Base-by-base conservation (phyloP, 2,329 filamentous ascomycete species). In the Monosporascus sp. region DNA sequence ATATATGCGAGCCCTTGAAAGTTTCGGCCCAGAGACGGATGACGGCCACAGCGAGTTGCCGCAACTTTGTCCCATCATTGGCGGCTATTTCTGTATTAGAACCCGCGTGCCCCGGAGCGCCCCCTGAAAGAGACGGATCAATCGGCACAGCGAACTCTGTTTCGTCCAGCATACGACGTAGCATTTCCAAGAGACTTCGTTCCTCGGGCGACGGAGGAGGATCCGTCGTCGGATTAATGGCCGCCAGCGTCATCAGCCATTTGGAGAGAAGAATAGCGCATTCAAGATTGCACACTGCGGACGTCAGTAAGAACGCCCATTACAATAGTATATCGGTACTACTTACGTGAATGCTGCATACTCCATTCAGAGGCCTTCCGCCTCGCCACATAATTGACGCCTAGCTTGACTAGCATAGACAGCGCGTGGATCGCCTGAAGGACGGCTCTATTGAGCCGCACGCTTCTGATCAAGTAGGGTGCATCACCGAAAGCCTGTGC, bases 381-480 rank as follows among this genome's bases (percentile, higher is more conserved):
- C 57, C 79, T 76, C 43, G 82, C 81, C 48, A 85, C 80, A 59
- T 83, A 85, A 59, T 82, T 83, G 20, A 85, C 81, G 0, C 82
- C 82, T 16, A 78, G 74, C 64, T 85, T 86, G 54, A 87, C 81
- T 24, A 86, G 72, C 73, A 87, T 84, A 3, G 84, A 85, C 37
- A 89, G 71, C 0, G 86, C 85, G 63, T 88, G 86, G 27, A 86
- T 81, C 1, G 84, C 82, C 61, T 89, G 86, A 27, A 87, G 78
- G 0, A 88, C 79, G 1, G 85, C 86, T 46, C 84, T 74, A 37
- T 81, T 83, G 24, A 88, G 75, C 35, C 81, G 79, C 20, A 78
- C 72, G 51, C 79, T 85, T 50, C 86, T 77, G 20, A 80, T 74
- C 11, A 87, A 75, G 26, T 80, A 72, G 1, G 84, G 82, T 19